Base-by-base conservation (phyloP, 352 stramenopile genomes). In the Pythium dissotocum region DNA sequence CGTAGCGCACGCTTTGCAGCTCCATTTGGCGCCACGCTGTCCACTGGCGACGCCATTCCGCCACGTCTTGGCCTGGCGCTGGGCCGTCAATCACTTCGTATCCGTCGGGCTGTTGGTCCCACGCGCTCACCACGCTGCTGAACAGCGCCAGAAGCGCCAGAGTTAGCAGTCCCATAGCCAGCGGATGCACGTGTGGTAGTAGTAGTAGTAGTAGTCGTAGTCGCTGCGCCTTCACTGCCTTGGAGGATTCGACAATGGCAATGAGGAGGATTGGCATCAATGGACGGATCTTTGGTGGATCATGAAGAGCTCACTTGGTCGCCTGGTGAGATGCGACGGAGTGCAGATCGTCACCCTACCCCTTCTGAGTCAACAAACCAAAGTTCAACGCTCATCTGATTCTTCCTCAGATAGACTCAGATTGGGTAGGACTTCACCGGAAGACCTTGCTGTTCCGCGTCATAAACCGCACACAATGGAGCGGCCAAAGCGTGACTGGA, bases 81-180 rank as follows among this genome's bases (percentile, higher is more conserved):
- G 86, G 85, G 1, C 81, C 85, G 61, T 95, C 78, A 63, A 94
- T 88, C 33, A 95, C 67, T 75, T 95, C 83, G 65, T 92, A 95
- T 18, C 86, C 85, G 44, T 92, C 76, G 10, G 87, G 87, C 77
- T 91, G 83, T 32, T 71, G 71, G 54, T 95, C 87, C 87, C 87
- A 94, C 36, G 74, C 83, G 10, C 16, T 18, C 10, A 65, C 70
- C 59, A 32, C 44, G 6, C 58, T 3, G 61, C 32, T 12, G 67
- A 21, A 32, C 32, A 73, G 48, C 48, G 65, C 42, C 16, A 26
- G 51, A 10, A 70, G 28, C 51, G 42, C 51, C 16, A 67, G 6
- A 55, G 64, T 36, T 14, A 82, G 40, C 21, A 30, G 12, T 16
- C 24, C 32, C 28, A 44, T 8, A 12, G 0, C 6, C 28, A 48